A percentile compares a stretch with the other conserved stretches of the same genome.
phyloP scores from a whole-genome alignment of 2,329 filamentous ascomycete species.

The Nectriaceae sp. region DNA sequence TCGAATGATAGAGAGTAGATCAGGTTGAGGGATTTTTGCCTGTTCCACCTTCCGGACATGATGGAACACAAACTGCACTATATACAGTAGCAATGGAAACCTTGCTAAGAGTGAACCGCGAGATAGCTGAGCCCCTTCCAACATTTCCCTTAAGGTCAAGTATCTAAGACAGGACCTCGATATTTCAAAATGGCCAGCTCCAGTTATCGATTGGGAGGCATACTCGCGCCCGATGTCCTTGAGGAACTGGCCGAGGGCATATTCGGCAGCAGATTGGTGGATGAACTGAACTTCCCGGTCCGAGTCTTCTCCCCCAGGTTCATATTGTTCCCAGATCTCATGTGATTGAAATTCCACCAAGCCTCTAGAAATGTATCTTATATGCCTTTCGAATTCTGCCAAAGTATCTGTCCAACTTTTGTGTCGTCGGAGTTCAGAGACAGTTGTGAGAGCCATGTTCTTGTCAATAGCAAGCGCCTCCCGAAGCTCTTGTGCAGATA shows the following conservation, averaged over 20 bases:
- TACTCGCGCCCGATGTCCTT: background rate
- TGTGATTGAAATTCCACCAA: constrained; percentile 6
- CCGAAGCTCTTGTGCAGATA: constrained; percentile 7
- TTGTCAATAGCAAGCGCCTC: constrained; percentile 4
- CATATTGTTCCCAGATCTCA: constrained; percentile 5
- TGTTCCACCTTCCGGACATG: background rate
- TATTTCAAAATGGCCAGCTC: background rate
- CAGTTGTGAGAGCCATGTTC: background rate
- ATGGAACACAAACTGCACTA: background rate
- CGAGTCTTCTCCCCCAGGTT: constrained; percentile 1
- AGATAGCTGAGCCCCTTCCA: background rate
- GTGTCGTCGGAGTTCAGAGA: background rate
- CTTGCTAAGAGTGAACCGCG: background rate
- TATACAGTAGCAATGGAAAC: background rate
- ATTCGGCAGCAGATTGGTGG: constrained; percentile 1
- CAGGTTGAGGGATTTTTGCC: constrained; percentile 1
- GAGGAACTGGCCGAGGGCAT: background rate
- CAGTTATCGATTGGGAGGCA: background rate
- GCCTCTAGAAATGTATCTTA: constrained; percentile 2
- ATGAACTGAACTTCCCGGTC: constrained; percentile 5
- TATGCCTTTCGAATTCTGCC: constrained; percentile 2
- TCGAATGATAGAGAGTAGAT: background rate
- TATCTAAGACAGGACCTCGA: constrained; percentile 3
- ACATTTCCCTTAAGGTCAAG: background rate
- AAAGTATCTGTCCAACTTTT: background rate